Evolutionary conservation across 2,329 filamentous ascomycete species (phyloP).

Genomic region (Aspergillus quadricinctus): DNA sequence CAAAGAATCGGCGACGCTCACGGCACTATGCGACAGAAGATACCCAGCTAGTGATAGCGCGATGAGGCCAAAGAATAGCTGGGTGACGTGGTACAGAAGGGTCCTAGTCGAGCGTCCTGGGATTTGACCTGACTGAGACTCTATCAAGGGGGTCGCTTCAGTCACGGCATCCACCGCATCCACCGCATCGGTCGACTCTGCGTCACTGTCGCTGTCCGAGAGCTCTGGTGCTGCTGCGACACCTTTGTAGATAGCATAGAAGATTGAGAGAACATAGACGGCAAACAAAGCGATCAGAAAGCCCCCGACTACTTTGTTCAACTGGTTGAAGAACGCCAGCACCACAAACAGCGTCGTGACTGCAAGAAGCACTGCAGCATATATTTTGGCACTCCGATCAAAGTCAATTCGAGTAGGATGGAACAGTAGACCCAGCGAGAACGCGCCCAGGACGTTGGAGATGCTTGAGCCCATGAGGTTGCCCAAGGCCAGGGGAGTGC

Average conservation of each 20-base stretch:
- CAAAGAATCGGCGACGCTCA: slow-evolving; percentile 38
- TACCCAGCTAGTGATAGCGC: slow-evolving; percentile 47
- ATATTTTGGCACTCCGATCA: slow-evolving; percentile 48
- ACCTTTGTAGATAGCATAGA: slow-evolving; percentile 45
- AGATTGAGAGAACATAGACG: slow-evolving; percentile 43
- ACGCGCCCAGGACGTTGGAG: slow-evolving; percentile 54
- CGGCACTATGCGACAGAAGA: slow-evolving; percentile 45
- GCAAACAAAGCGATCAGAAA: slow-evolving; percentile 42
- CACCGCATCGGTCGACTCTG: slow-evolving; percentile 1
- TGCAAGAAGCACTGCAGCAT: slow-evolving; percentile 41
- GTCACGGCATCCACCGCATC: slow-evolving; percentile 1
- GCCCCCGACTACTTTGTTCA: slow-evolving; percentile 35
- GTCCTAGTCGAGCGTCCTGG: slow-evolving; percentile 11
- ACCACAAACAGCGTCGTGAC: slow-evolving; percentile 39
- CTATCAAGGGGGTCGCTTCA: slow-evolving; percentile 18
- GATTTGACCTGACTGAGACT: slow-evolving; percentile 1
- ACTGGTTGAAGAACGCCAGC: slow-evolving; percentile 30
- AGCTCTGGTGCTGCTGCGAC: slow-evolving; percentile 39
- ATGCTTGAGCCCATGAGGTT: slow-evolving; percentile 53
- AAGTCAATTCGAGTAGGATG: slow-evolving; percentile 35
- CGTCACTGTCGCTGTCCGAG: slow-evolving; percentile 42
- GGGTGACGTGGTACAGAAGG: slow-evolving; percentile 36
- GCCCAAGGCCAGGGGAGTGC: slow-evolving; percentile 48
- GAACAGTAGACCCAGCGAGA: slow-evolving; percentile 50
- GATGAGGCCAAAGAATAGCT: slow-evolving; percentile 44